Base-by-base conservation (phyloP, 345 rosid species). In the Moringa oleifera region DNA sequence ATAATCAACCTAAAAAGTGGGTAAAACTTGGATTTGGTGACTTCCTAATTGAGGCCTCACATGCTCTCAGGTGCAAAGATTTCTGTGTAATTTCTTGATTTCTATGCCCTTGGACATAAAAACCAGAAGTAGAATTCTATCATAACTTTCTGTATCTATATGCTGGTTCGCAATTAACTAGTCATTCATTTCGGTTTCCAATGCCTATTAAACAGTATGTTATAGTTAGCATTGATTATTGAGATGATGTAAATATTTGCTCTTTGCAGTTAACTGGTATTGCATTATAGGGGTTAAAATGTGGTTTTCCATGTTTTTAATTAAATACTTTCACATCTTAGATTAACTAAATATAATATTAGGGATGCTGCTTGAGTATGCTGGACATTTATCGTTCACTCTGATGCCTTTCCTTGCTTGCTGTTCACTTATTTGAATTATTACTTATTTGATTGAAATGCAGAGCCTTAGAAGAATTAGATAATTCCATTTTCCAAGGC, bases 401-500 rank as follows among this genome's bases (percentile, higher is more conserved):
- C 15, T 58, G 21, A 16, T 59, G 31, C 31, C 53, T 28, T 11
- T 41, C 13, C 13, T 41, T 16, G 9, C 47, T 4, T 11, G 1
- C 47, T 41, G 17, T 7, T 41, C 9, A 41, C 12, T 59, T 33
- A 19, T 45, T 56, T 10, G 18, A 47, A 20, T 49, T 25, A 61
- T 28, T 47, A 58, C 57, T 63, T 21, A 19, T 62, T 53, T 60
- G 71, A 58, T 59, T 58, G 58, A 49, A 65, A 21, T 80, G 68
- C 80, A 93, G 98, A 80, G 97, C 97, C 55, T 74, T 86, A 68
- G 81, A 81, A 68, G 85, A 79, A 67, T 67, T 84, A 62, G 98
- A 93, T 81, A 81, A 79, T 55, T 75, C 94, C 71, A 82, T 66
- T 73, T 93, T 93, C 69, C 98, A 90, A 74, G 98, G 97, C 2